Conservation (phyloP, 169 alveolate genomes). For the Theileria orientalis region DNA sequence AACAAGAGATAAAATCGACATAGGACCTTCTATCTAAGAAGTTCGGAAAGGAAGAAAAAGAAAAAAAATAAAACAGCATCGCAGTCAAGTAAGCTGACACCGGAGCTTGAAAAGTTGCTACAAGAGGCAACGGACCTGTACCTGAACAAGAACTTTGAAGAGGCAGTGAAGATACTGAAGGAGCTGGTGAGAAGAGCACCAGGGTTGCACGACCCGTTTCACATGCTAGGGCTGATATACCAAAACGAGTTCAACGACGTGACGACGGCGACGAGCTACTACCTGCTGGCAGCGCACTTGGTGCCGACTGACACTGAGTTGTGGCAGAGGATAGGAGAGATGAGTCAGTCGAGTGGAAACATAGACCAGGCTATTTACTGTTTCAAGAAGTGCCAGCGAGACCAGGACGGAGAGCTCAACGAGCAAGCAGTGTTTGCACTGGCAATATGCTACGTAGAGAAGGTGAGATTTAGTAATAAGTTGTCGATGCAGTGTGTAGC, state of each 20-base stretch:
- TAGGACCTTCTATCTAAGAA: not conserved
- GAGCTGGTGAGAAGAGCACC: constrained; percentile 83
- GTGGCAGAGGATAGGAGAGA: constrained; percentile 83
- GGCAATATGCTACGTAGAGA: constrained; percentile 62
- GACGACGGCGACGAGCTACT: constrained; percentile 82
- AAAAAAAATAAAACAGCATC: constrained; percentile 49
- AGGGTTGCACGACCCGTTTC: constrained; percentile 86
- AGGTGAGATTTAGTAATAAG: constrained; percentile 14
- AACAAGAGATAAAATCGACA: not conserved
- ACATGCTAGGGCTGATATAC: constrained; percentile 84
- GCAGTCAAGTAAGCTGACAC: constrained; percentile 48
- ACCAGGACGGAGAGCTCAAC: constrained; percentile 37
- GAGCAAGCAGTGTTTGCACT: constrained; percentile 59
- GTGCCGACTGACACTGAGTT: constrained; percentile 77
- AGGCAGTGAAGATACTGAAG: constrained; percentile 56
- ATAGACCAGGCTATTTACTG: constrained; percentile 66
- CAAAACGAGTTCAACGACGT: constrained; percentile 80
- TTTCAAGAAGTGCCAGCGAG: constrained; percentile 53
- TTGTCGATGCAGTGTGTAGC: not conserved
- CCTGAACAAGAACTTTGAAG: constrained; percentile 45
- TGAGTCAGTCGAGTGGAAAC: constrained; percentile 65
- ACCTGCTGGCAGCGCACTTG: constrained; percentile 85
- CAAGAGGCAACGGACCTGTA: constrained; percentile 61
- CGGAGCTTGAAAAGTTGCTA: constrained; percentile 57
- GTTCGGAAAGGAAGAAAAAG: constrained; percentile 30